Evolutionary conservation across 768 basidiomycete genomes (phyloP), one percentile per base, ranked within the genome.

Genomic region (Lactarius tabidus): DNA sequence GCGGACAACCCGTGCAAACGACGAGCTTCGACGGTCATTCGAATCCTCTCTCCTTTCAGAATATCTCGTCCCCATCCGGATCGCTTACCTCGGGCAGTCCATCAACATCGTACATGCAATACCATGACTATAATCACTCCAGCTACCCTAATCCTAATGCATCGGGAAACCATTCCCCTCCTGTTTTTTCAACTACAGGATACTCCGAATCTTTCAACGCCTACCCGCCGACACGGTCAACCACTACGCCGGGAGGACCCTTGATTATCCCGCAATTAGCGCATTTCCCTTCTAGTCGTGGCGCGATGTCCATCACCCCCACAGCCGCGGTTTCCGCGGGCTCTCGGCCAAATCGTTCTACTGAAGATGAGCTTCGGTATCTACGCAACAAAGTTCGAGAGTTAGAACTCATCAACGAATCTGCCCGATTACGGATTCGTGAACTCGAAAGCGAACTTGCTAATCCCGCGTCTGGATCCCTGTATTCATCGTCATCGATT

Each of bases 311-410:
- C 28, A 69, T 74, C 23, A 65, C 70, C 7, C 62, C 70, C 15
- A 67, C 70, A 2, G 67, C 67, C 38, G 66, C 71, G 5, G 64
- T 71, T 0, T 45, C 74, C 57, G 55, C 68, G 54, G 59, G 70
- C 59, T 56, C 68, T 48, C 71, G 72, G 4, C 53, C 71, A 20
- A 64, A 71, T 39, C 72, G 72, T 43, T 62, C 70, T 26, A 53
- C 71, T 60, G 81, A 85, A 33, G 80, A 80, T 7, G 87, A 90
- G 70, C 73, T 88, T 53, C 78, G 75, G 26, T 77, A 75, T 33
- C 82, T 91, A 31, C 83, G 83, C 45, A 82, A 80, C 67, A 81
- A 78, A 65, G 77, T 91, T 57, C 81, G 77, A 23, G 86, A 90
- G 66, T 80, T 90, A 41, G 88, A 91, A 75, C 79, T 80, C 61